Percentiles rank a stretch among this genome's conserved stretches.
Evolutionary conservation across 1,284 basidiomycete genomes (phyloP).

Genomic region (Somion occarium): DNA sequence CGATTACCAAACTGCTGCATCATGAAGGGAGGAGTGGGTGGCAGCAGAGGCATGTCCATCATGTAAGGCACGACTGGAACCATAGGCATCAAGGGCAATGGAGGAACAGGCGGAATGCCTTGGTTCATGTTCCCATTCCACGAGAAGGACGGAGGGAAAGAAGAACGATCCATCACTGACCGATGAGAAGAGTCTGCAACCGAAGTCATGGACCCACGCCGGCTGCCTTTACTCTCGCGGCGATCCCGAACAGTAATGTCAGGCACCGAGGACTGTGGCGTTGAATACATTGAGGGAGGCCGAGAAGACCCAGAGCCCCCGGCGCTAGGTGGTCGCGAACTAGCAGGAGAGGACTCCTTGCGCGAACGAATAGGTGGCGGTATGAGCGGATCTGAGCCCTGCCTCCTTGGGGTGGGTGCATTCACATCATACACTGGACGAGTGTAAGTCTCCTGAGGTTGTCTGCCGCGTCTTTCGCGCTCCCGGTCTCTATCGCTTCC

Average conservation of each 20-base stretch:
- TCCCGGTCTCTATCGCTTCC: conserved; percentile 36
- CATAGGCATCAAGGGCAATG: conserved; percentile 27
- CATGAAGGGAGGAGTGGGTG: conserved; percentile 75
- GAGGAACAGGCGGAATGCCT: conserved; percentile 15
- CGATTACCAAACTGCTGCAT: conserved; percentile 42
- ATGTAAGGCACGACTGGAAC: conserved; percentile 30
- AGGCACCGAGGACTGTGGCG: conserved; percentile 47
- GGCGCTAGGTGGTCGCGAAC: conserved; percentile 46
- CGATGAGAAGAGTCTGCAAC: conserved; percentile 24
- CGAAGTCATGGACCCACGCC: conserved; percentile 42
- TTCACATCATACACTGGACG: conserved; percentile 21
- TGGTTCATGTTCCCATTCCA: conserved; percentile 21
- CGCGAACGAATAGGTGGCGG: conserved; percentile 15
- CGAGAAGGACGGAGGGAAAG: conserved; percentile 18
- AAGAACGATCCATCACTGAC: conserved; percentile 14
- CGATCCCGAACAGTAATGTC: conserved; percentile 40
- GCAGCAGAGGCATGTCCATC: conserved; percentile 60
- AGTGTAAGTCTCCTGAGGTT: conserved; percentile 21
- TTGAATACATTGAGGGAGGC: conserved; percentile 45
- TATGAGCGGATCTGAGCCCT: conserved; percentile 35
- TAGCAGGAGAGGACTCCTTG: conserved; percentile 37
- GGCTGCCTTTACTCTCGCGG: conserved; percentile 27
- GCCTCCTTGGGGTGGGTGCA: conserved; percentile 32
- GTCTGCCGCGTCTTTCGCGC: conserved; percentile 29
- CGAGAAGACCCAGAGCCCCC: conserved; percentile 36